These are phyloP conservation scores for Uronychia setigera DNA, from an alignment of 73 alveolate genomes.

Conservation along the genomic window DNA sequence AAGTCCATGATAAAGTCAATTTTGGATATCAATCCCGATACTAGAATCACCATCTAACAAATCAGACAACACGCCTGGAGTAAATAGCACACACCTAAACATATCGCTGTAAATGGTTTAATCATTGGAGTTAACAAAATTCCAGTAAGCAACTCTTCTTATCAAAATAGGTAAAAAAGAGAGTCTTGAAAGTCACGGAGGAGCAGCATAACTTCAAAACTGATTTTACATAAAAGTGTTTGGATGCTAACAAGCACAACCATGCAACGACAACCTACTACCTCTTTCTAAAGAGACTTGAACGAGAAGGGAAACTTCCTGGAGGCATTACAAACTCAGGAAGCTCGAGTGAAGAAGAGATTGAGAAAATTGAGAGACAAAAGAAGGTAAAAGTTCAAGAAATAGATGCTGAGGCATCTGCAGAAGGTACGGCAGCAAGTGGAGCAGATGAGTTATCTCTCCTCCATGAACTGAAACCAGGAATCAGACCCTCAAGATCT, in stretches of 20 bases:
- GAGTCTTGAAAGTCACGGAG: background rate
- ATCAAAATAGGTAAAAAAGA: background rate
- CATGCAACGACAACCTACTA: background rate
- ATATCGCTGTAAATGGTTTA: background rate
- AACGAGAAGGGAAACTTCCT: background rate
- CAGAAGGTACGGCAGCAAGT: background rate
- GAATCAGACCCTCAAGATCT: background rate
- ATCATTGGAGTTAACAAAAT: background rate
- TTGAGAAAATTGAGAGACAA: too few relatives aligned
- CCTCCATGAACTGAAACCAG: background rate
- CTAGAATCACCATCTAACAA: constrained; percentile 59
- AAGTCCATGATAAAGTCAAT: constrained; percentile 58
- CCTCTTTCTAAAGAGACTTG: background rate
- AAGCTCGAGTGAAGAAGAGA: too few relatives aligned
- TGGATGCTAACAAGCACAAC: background rate
- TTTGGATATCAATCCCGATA: constrained; percentile 60
- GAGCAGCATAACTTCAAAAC: background rate
- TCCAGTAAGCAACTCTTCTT: background rate
- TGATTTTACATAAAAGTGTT: background rate
- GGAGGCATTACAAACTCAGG: background rate
- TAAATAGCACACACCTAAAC: background rate
- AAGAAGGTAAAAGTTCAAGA: too few relatives aligned
- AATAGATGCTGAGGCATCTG: too few relatives aligned
- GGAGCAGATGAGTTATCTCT: background rate
- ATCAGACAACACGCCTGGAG: constrained; percentile 60